Evolutionary conservation across 225 moss, liverwort and hornwort genomes (phyloP).

Genomic region (Asterella californica): DNA sequence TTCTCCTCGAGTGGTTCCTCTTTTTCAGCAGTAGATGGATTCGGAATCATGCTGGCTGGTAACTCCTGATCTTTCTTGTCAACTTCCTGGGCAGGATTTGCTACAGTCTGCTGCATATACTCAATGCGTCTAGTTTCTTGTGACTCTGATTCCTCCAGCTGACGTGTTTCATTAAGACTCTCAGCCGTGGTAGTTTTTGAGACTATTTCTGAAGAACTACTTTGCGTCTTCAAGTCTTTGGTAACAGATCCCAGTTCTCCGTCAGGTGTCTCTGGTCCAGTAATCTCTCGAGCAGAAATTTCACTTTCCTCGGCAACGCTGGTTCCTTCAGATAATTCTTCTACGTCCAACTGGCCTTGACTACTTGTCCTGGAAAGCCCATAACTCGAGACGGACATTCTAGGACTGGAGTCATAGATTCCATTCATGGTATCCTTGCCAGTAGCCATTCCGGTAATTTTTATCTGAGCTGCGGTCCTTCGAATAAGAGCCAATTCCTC

Average conservation of each 20-base stretch:
- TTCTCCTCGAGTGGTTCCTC: background rate
- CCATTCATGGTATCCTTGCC: conserved; percentile 28
- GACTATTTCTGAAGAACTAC: background rate
- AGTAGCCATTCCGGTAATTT: conserved; percentile 11
- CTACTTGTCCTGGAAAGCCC: conserved; percentile 32
- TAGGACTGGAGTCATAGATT: conserved; percentile 26
- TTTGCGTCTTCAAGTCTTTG: background rate
- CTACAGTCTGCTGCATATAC: background rate
- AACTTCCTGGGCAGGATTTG: background rate
- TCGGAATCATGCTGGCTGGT: background rate
- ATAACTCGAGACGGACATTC: background rate
- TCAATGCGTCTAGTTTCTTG: background rate
- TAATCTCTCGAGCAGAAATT: conserved; percentile 5
- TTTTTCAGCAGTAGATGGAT: background rate
- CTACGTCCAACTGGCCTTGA: conserved; percentile 24
- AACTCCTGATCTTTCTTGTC: background rate
- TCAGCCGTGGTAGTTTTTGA: background rate
- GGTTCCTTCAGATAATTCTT: conserved; percentile 21
- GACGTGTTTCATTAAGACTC: background rate
- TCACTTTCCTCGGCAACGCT: conserved; percentile 14
- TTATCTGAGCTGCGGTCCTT: conserved; percentile 28
- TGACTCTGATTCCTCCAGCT: background rate
- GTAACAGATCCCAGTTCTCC: background rate
- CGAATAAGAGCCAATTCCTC: conserved; percentile 33
- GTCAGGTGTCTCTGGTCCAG: conserved; percentile 14